Evolutionary conservation across 306 rosid species (phyloP), one percentile per base, ranked within the genome.

Genomic region (Pachyrhizus erosus): DNA sequence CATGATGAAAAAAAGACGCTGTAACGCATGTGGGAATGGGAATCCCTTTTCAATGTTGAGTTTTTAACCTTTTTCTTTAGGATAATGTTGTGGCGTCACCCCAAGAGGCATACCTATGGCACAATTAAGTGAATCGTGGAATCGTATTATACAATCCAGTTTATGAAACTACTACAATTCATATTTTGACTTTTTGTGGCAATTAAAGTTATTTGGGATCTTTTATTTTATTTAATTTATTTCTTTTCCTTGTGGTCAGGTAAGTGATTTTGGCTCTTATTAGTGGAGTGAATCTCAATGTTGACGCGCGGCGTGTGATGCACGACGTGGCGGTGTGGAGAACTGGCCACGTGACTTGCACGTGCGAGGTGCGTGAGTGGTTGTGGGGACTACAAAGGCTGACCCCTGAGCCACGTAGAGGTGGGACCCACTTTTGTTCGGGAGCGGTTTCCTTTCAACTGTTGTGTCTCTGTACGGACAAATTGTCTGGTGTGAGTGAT

Each of bases 381-480:
- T 33, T 0, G 60, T 8, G 64, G 79, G 17, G 51, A 77, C 84
- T 74, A 67, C n/a, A 82, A 80, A 82, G 75, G 70, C 69, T 80
- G 80, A 73, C 62, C 81, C 82, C 39, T 70, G 45, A 66, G 76
- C 84, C 87, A 86, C 87, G 81, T 82, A 39, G 40, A 24, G 15
- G 83, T 85, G 90, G 91, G 89, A 12, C 91, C 90, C 75, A 2
- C 15, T 13, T 60, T 60, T 75, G 76, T 75, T 68, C 27, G 24
- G 11, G 70, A 58, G 73, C 83, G 74, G 70, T 79, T 88, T 81
- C 76, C 78, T 70, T 39, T 71, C 18, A 84, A 86, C 90, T 13
- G 82, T 66, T 58, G 70, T 61, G 76, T 79, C 70, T 76, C 61
- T 52, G 90, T 87, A 89, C 91, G 91, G 87, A 86, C 87, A 75